These are phyloP conservation scores for Ichthyophthirius multifiliis DNA, from an alignment of 169 alveolate species.

Conservation along the genomic window DNA sequence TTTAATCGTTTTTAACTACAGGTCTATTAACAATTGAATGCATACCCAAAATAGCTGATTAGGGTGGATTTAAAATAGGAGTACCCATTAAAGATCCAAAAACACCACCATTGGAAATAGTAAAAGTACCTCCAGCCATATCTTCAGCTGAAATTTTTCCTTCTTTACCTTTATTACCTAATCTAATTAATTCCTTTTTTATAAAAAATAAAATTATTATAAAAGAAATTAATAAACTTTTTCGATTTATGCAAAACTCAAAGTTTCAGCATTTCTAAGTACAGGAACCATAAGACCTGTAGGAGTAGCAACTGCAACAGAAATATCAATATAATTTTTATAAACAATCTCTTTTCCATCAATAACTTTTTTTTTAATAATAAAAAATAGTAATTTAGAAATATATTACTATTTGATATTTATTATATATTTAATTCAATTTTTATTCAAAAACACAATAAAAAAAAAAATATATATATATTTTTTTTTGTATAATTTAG, in stretches of 20 bases:
- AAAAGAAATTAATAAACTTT: conserved; percentile 41
- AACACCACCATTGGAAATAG: conserved; percentile 96
- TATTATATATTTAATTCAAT: neutral
- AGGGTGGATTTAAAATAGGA: conserved; percentile 95
- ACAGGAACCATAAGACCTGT: conserved; percentile 95
- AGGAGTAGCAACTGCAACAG: conserved; percentile 97
- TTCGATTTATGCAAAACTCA: conserved; percentile 89
- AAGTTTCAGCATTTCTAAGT: conserved; percentile 88
- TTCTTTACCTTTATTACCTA: conserved; percentile 90
- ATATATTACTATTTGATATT: neutral
- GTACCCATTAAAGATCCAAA: conserved; percentile 96
- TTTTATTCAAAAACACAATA: no score
- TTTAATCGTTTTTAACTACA: conserved; percentile 90
- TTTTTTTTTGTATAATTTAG: no score
- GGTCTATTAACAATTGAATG: conserved; percentile 91
- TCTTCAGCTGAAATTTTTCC: conserved; percentile 91
- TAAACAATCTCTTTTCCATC: conserved; percentile 88
- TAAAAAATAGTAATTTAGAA: neutral
- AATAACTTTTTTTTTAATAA: conserved; percentile 30
- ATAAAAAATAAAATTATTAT: neutral
- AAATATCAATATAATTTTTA: conserved; percentile 91
- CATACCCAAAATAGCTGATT: conserved; percentile 95
- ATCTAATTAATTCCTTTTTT: conserved; percentile 68
- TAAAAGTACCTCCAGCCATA: conserved; percentile 96
- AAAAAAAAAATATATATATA: no score